Evolutionary conservation across 2,329 filamentous ascomycete genomes (phyloP).

Genomic region (Hysterium pulicare): DNA sequence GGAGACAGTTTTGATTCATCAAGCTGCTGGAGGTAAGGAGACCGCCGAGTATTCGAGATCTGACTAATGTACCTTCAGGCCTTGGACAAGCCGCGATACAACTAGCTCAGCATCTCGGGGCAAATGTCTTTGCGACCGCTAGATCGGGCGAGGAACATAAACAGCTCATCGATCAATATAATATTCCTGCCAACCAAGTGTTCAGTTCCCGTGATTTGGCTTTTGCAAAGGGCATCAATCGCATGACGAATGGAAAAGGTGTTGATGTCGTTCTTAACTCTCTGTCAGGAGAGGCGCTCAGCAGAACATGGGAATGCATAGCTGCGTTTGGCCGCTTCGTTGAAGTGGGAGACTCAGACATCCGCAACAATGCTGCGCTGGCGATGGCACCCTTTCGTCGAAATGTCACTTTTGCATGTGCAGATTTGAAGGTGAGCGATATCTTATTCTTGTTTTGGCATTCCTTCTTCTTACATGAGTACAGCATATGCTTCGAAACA

Average conservation of each 20-base stretch:
- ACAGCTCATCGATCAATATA: constrained; percentile 17
- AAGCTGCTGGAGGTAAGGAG: background rate
- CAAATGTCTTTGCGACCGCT: constrained; percentile 21
- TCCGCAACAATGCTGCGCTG: constrained; percentile 4
- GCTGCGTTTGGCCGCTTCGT: constrained; percentile 31
- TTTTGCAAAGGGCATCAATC: constrained; percentile 18
- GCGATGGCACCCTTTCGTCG: constrained; percentile 9
- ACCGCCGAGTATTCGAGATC: too few relatives aligned
- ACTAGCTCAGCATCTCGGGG: constrained; percentile 16
- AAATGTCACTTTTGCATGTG: background rate
- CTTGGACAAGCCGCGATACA: constrained; percentile 26
- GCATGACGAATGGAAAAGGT: constrained; percentile 21
- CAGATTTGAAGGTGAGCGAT: background rate
- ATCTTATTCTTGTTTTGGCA: too few relatives aligned
- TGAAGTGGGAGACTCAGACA: constrained; percentile 10
- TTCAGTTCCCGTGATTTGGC: constrained; percentile 17
- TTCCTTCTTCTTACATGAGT: too few relatives aligned
- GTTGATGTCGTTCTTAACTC: constrained; percentile 35
- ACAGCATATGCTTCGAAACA: too few relatives aligned
- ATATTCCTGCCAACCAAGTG: constrained; percentile 18
- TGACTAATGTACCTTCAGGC: constrained; percentile 28
- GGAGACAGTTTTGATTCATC: constrained; percentile 1
- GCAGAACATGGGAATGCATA: constrained; percentile 20
- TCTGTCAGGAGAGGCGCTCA: constrained; percentile 16
- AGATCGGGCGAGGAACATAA: constrained; percentile 16